Base-by-base conservation (phyloP, 1,139 yeast genomes). In the Zygosaccharomyces sapae region DNA sequence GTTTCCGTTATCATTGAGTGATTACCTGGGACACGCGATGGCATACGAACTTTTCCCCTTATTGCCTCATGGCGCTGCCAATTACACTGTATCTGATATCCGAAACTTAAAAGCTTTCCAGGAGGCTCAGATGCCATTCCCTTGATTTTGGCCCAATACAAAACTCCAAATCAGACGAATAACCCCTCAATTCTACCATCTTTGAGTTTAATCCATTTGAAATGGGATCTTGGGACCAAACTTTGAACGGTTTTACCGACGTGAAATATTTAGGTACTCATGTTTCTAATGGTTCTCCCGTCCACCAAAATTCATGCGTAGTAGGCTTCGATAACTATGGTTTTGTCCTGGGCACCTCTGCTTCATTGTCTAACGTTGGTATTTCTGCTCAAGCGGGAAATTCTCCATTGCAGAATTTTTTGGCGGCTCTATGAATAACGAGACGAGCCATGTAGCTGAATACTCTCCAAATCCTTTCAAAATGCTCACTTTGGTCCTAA, bases 201-300 rank as follows among this genome's bases (percentile, higher is more conserved):
- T 79, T 85, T 53, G 96, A 88, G 66, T 72, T 85, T 59, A 84
- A 77, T 52, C 89, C 96, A 0, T 86, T 69, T 58, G 96, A 88
- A 67, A 63, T 87, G 64, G 96, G 96, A 4, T 81, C 92, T 25
- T 87, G 92, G 92, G 96, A 88, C 62, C 82, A 86, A 22, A 74
- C 84, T 0, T 67, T 86, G 41, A 72, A 76, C 50, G 75, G 83
- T 13, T 87, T 87, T 67, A 73, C 82, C 19, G 80, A 82, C 49
- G 68, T 81, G 34, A 76, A 79, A 63, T 87, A 85, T 62, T 65
- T 86, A 50, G 96, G 96, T 20, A 76, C 92, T 1, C 65, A 73
- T 9, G 72, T 79, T 18, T 62, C 69, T 24, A 73, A 79, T 54
- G 95, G 95, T 38, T 53, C 65, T 22, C 77, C 81, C 5, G 56